These are phyloP conservation scores for Suaeda aralocaspica DNA, from an alignment of 148 eudicot genomes.

Conservation along the genomic window DNA sequence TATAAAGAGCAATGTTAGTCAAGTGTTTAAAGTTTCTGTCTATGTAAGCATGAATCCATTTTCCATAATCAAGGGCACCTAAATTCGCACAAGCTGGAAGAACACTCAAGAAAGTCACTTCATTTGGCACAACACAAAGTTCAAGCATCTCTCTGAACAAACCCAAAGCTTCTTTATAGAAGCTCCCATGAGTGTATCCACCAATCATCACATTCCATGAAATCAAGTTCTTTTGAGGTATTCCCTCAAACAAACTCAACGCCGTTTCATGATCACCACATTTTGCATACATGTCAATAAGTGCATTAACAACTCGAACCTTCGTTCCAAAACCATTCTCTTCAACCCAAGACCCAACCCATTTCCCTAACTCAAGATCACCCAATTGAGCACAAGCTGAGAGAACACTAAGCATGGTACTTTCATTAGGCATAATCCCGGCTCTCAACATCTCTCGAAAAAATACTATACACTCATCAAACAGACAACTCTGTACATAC, in stretches of 20 bases:
- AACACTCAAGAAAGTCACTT: constrained; percentile 45
- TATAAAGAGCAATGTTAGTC: constrained; percentile 34
- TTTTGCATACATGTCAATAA: constrained; percentile 57
- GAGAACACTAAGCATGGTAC: constrained; percentile 41
- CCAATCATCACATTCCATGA: constrained; percentile 70
- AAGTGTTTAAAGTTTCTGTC: constrained; percentile 26
- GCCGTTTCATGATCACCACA: constrained; percentile 47
- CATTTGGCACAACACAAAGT: constrained; percentile 34
- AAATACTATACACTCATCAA: constrained; percentile 34
- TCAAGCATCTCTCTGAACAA: constrained; percentile 50
- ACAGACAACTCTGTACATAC: constrained; percentile 36
- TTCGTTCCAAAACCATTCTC: constrained; percentile 23
- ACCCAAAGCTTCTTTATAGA: constrained; percentile 41
- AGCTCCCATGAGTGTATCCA: constrained; percentile 44
- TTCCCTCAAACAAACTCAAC: constrained; percentile 35
- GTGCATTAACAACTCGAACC: constrained; percentile 40
- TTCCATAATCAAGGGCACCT: constrained; percentile 61
- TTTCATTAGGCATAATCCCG: constrained; percentile 34
- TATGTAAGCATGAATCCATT: constrained; percentile 58
- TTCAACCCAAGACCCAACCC: constrained; percentile 39
- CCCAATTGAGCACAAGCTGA: constrained; percentile 53
- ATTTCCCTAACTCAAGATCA: constrained; percentile 38
- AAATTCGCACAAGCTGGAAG: constrained; percentile 54
- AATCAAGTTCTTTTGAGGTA: constrained; percentile 40
- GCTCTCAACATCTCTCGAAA: constrained; percentile 44